A percentile compares a stretch with the other conserved stretches of the same genome.
phyloP scores from a whole-genome alignment of 768 basidiomycete species.

The Myochromella boudieri region DNA sequence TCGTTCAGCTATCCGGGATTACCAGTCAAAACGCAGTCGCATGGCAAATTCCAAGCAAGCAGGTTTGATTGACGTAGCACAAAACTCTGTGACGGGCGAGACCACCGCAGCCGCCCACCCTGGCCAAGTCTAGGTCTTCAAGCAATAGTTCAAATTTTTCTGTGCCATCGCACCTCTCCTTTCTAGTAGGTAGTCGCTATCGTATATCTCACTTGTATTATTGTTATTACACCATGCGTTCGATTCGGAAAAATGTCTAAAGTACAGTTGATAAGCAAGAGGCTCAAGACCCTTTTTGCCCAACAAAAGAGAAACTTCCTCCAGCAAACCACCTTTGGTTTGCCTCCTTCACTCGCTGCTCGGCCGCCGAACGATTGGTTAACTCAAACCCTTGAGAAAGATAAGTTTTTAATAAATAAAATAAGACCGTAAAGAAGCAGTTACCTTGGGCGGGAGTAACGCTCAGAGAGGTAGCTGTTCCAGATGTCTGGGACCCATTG shows the following conservation, averaged over 20 bases:
- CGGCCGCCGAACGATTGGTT: conserved; percentile 84
- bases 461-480: conserved; percentile 87
- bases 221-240: conserved; percentile 28
- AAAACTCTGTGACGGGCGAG: conserved; percentile 51
- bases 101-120: conserved; percentile 54
- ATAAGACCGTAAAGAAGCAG: conserved; percentile 16
- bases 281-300: conserved; percentile 42
- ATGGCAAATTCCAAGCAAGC: conserved; percentile 49
- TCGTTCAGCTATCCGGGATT: conserved; percentile 96
- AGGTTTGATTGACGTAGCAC: conserved; percentile 72
- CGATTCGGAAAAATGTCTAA: background rate
- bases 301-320: conserved; percentile 80
- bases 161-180: background rate
- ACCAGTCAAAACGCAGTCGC: conserved; percentile 77
- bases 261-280: background rate
- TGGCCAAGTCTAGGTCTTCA: conserved; percentile 28
- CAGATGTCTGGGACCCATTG: conserved; percentile 55
- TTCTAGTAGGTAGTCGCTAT: background rate
- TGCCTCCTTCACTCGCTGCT: conserved; percentile 90
- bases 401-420: conserved; percentile 13
- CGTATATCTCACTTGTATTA: conserved; percentile 24
- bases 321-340: conserved; percentile 96
- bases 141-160: background rate
- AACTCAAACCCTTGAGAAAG: conserved; percentile 77
- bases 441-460: conserved; percentile 95